Evolutionary conservation across 2,329 filamentous ascomycete genomes (phyloP), one percentile per base, ranked within the genome.

Genomic region (Cercospora sp.): DNA sequence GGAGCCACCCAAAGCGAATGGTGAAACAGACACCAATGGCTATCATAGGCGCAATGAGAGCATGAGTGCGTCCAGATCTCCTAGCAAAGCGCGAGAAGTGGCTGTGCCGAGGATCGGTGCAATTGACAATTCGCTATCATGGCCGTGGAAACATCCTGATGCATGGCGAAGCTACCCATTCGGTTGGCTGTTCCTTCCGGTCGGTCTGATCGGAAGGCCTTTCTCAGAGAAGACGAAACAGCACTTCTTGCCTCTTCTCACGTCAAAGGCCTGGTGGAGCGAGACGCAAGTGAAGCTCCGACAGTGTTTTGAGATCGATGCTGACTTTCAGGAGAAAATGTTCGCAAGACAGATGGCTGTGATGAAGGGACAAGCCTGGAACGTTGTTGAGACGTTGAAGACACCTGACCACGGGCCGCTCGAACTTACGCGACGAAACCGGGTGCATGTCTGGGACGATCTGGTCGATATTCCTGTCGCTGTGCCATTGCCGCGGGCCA

Each of bases 281-380:
- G 93, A 97, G 74, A 99, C 95, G 3, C 93, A 97, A 75, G 84
- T 92, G 68, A 91, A 93, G 24, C 84, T 99, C 45, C 91, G 95
- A 64, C 87, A 89, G 70, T 90, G 97, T 57, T 99, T 99, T 79
- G 90, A 92, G 72, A 88, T 96, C 77, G 95, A 99, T 79, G 89
- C 90, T 2, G 95, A 99, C 80, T 99, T 99, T 80, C 93, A 98
- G 79, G 95, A 99, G 82, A 91, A 92, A 80, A 99, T 99, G 95
- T 99, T 97, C 81, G 93, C 93, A n/a, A 89, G 92, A 73, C 95
- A 99, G 77, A 96, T 99, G 70, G 94, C 95, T 0, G 95, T 99
- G 68, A 97, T 99, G 93, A 99, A 99, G 81, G 95, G 95, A 10
- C 95, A 99, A 78, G 95, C 95, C 0, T 99, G 95, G 93, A 99